Evolutionary conservation across 371 early-diverging fungal genomes (phyloP).

Genomic region (Mucor velutinosus): DNA sequence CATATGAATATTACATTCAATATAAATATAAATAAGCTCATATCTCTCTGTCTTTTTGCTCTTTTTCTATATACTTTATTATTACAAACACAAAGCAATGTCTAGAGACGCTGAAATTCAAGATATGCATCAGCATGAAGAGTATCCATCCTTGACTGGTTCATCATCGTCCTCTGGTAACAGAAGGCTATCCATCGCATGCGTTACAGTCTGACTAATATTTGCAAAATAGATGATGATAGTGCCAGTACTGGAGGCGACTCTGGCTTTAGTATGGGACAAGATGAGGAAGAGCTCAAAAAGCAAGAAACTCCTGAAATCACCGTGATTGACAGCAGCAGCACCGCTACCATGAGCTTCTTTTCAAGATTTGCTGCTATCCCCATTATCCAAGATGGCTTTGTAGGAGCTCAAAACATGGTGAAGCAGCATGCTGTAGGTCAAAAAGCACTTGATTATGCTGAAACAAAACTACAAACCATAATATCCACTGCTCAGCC

Average conservation of each 20-base stretch:
- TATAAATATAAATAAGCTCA: background rate
- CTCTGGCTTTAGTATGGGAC: constrained; percentile 25
- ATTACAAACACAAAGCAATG: background rate
- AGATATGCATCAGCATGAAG: constrained; percentile 2
- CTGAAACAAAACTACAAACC: constrained; percentile 20
- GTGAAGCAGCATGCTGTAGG: constrained; percentile 22
- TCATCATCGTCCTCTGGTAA: background rate
- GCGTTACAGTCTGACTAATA: background rate
- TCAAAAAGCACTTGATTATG: constrained; percentile 25
- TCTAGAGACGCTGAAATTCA: background rate
- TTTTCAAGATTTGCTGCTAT: constrained; percentile 23
- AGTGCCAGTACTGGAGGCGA: constrained; percentile 17
- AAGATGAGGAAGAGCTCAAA: constrained; percentile 4
- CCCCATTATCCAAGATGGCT: constrained; percentile 29
- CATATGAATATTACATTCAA: background rate
- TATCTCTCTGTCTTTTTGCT: background rate
- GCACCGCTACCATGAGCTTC: constrained; percentile 1
- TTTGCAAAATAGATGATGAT: constrained; percentile 10
- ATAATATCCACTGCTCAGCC: constrained; percentile 11
- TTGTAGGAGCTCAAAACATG: constrained; percentile 18
- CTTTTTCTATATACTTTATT: background rate
- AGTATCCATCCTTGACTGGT: background rate
- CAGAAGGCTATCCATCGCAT: background rate
- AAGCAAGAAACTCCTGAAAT: background rate
- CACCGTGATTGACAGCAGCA: background rate